These are phyloP conservation scores for Lagerstroemia speciosa DNA, from an alignment of 345 rosid species.

Conservation along the genomic window DNA sequence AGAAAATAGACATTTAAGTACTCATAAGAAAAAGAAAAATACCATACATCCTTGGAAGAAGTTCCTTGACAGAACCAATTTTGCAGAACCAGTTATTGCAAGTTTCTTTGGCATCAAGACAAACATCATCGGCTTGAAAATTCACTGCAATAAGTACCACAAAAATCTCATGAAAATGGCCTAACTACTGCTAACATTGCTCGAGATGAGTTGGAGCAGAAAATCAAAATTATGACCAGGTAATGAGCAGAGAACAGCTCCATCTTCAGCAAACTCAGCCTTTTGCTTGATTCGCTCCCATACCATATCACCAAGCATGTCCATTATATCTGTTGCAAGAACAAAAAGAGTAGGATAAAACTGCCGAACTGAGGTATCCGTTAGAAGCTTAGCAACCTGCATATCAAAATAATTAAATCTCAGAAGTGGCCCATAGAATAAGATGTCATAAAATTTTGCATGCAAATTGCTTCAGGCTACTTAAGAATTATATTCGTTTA, in stretches of 20 bases:
- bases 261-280: conserved; percentile 72
- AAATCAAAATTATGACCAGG: conserved; percentile 30
- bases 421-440: background rate
- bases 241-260: conserved; percentile 36
- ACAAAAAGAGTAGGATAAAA: conserved; percentile 92
- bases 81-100: conserved; percentile 91
- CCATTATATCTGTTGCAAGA: conserved; percentile 70
- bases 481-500: background rate
- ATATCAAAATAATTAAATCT: conserved; percentile 10
- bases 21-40: conserved; percentile 6
- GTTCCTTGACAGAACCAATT: conserved; percentile 73
- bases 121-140: conserved; percentile 53
- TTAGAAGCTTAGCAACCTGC: conserved; percentile 84
- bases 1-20: background rate
- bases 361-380: conserved; percentile 78
- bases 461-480: background rate
- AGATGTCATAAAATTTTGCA: background rate
- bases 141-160: conserved; percentile 39
- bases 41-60: conserved; percentile 86
- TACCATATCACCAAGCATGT: conserved; percentile 87
- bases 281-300: conserved; percentile 80
- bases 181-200: background rate
- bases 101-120: conserved; percentile 76
- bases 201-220: background rate
- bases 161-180: conserved; percentile 9